Base-by-base conservation (phyloP, 768 basidiomycete species). In the Paxillus rubicundulus region DNA sequence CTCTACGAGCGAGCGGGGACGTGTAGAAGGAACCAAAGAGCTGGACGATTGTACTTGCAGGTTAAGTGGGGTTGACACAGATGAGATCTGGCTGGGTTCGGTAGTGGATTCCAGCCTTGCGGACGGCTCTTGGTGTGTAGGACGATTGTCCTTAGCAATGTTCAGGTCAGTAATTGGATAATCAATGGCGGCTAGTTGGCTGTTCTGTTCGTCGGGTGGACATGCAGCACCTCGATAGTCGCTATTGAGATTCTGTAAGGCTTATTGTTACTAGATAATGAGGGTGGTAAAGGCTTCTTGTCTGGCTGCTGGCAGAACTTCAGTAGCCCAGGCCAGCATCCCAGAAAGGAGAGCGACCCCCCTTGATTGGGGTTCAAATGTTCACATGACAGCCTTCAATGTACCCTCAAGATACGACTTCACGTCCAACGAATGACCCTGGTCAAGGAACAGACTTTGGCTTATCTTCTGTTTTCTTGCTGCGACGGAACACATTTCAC, bases 21-120 rank as follows among this genome's bases (percentile, higher is more conserved):
- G 84, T 55, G 82, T 84, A 58, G 82, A 73, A 57, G 87, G 87
- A 61, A 89, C 74, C 64, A 85, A 74, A 69, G 79, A 79, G 47
- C 64, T 56, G 45, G 47, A 50, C 53, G 51, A 56, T 51, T 63
- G 64, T 50, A 62, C 46, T 59, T 61, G 68, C 17, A 62, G 61
- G 49, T 59, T 54, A 38, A 61, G 50, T 32, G 60, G 59, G 54
- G 60, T 65, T 49, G 66, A 54, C 62, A 67, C 54, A 56, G 66
- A 51, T 55, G 65, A 62, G 57, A 69, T 58, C 45, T 65, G 60
- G 63, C 55, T 53, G 58, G 69, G 56, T 61, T 54, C 56, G 54
- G 72, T 65, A 52, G 69, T 55, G 65, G 72, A 63, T 72, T 75
- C 79, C 77, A 79, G 76, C 67, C 77, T 75, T 73, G 77, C 66